These are phyloP conservation scores for Jacaranda copaia DNA, from an alignment of 257 asterid genomes.

Conservation along the genomic window DNA sequence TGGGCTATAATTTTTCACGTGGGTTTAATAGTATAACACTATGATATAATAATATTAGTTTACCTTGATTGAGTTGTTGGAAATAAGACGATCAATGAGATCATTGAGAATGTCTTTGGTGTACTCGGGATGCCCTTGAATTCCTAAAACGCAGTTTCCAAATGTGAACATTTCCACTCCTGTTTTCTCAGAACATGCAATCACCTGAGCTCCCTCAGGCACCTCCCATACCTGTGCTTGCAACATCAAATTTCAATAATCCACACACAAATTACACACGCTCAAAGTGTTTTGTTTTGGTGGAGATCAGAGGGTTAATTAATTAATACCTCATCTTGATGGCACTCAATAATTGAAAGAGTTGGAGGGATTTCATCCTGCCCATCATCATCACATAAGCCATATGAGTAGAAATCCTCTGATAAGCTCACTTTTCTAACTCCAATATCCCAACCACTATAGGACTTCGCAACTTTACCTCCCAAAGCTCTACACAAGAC, in stretches of 20 bases:
- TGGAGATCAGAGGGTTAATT: too few relatives aligned
- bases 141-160: conserved; percentile 64
- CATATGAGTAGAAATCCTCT: conserved; percentile 48
- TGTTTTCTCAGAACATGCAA: conserved; percentile 71
- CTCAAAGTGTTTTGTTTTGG: too few relatives aligned
- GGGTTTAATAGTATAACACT: neutral
- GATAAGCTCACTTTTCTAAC: conserved; percentile 59
- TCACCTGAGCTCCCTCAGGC: conserved; percentile 66
- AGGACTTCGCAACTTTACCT: conserved; percentile 66
- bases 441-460: conserved; percentile 83
- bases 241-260: neutral
- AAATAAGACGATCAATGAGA: conserved; percentile 64
- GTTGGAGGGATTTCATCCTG: conserved; percentile 54
- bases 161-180: conserved; percentile 70
- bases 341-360: conserved; percentile 71
- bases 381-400: conserved; percentile 38
- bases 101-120: conserved; percentile 68
- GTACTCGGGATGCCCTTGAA: conserved; percentile 90
- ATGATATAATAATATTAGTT: too few relatives aligned
- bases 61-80: conserved; percentile 58
- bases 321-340: conserved; percentile 73
- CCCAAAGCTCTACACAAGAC: conserved; percentile 76
- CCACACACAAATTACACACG: neutral
- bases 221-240: conserved; percentile 71
- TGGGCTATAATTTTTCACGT: neutral